A percentile compares a stretch with the other conserved stretches of the same genome.
These are phyloP conservation scores for Mycena galericulata DNA, from an alignment of 768 basidiomycete species.

Conservation along the genomic window DNA sequence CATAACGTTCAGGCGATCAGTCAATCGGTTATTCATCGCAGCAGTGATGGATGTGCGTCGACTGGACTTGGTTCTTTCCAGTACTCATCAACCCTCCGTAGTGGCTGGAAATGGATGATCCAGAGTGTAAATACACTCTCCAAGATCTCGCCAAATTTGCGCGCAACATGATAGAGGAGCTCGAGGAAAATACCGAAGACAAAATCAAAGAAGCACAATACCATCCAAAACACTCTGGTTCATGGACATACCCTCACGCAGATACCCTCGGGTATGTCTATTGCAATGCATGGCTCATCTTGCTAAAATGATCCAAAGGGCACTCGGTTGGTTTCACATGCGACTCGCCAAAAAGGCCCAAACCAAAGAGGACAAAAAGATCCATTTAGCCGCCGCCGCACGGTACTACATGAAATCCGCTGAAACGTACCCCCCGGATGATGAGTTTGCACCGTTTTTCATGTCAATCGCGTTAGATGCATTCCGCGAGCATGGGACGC, in stretches of 20 bases:
- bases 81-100: background rate
- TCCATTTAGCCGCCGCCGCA: conserved; percentile 25
- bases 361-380: conserved; percentile 15
- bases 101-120: conserved; percentile 20
- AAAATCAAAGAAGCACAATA: conserved; percentile 21
- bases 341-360: conserved; percentile 4
- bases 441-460: conserved; percentile 22
- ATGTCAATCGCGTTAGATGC: conserved; percentile 22
- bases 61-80: background rate
- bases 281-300: background rate
- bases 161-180: conserved; percentile 19
- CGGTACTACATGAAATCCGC: conserved; percentile 20
- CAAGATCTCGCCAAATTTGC: conserved; percentile 27
- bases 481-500: conserved; percentile 27
- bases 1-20: conserved; percentile 9
- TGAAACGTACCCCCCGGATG: background rate
- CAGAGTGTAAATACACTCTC: conserved; percentile 18
- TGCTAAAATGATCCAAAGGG: background rate
- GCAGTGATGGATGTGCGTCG: conserved; percentile 24
- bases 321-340: conserved; percentile 27
- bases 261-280: conserved; percentile 22
- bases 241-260: conserved; percentile 22
- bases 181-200: conserved; percentile 10
- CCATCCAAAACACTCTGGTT: conserved; percentile 21
- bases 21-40: conserved; percentile 14